These are phyloP conservation scores for Stromatinia cepivora DNA, from an alignment of 2,329 filamentous ascomycete species.

Conservation along the genomic window DNA sequence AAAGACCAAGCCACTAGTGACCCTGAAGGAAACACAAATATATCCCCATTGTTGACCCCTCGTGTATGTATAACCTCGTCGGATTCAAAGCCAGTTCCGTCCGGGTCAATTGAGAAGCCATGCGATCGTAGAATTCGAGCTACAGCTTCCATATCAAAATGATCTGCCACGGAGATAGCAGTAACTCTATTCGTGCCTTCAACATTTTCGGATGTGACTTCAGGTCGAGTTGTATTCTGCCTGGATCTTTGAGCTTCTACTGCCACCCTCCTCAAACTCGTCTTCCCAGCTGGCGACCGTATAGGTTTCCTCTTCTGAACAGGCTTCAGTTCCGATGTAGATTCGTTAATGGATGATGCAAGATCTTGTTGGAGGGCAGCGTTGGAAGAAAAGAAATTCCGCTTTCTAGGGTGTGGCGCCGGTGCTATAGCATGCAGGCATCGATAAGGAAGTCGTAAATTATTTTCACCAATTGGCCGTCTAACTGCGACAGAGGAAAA, in stretches of 20 bases:
- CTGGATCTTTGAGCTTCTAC: slow-evolving; percentile 73
- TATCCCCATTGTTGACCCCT: slow-evolving; percentile 69
- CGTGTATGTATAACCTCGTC: slow-evolving; percentile 64
- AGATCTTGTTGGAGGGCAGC: slow-evolving; percentile 49
- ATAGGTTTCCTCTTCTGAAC: slow-evolving; percentile 46
- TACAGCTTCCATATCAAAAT: slow-evolving; percentile 63
- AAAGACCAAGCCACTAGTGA: slow-evolving; percentile 92
- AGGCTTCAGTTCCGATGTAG: slow-evolving; percentile 5
- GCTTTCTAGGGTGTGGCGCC: slow-evolving; percentile 50
- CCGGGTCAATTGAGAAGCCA: slow-evolving; percentile 62
- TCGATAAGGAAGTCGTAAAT: slow-evolving; percentile 22
- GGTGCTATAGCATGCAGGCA: slow-evolving; percentile 45
- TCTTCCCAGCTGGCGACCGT: slow-evolving; percentile 60
- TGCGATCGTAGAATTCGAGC: slow-evolving; percentile 57
- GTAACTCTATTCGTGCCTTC: slow-evolving; percentile 48
- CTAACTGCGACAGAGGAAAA: slow-evolving; percentile 26
- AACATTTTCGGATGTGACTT: slow-evolving; percentile 38
- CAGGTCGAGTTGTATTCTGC: slow-evolving; percentile 42
- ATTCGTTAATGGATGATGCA: slow-evolving; percentile 4
- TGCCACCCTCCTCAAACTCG: slow-evolving; percentile 79
- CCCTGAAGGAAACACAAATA: slow-evolving; percentile 94
- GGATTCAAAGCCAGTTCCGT: slow-evolving; percentile 59
- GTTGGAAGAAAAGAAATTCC: slow-evolving; percentile 67
- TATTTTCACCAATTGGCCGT: slow-evolving; percentile 29
- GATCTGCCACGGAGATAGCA: slow-evolving; percentile 62